Conservation (phyloP, 352 stramenopile genomes). For the Pythium brachiatum region DNA sequence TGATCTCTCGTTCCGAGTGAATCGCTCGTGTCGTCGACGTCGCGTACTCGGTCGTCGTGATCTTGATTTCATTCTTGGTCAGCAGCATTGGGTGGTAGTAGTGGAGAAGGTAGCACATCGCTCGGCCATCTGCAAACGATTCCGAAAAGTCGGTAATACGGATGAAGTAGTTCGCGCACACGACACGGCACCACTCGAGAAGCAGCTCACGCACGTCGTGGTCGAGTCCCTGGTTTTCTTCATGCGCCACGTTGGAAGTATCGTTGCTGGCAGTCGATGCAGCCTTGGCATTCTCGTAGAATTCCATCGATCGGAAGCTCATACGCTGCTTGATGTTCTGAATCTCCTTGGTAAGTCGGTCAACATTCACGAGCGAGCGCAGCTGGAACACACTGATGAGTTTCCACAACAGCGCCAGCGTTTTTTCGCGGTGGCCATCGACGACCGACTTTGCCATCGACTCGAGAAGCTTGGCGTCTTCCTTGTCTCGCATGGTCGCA, state of each 20-base stretch:
- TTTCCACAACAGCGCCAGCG: conserved; percentile 93
- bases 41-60: conserved; percentile 36
- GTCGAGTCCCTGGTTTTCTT: conserved; percentile 36
- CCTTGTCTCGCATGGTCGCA: conserved; percentile 42
- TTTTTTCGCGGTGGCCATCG: conserved; percentile 93
- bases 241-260: conserved; percentile 29
- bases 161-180: conserved; percentile 91
- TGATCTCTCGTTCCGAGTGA: conserved; percentile 17
- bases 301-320: conserved; percentile 64
- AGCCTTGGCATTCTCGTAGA: conserved; percentile 36
- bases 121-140: conserved; percentile 93
- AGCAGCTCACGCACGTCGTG: conserved; percentile 67
- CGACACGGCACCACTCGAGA: conserved; percentile 89
- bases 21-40: conserved; percentile 28
- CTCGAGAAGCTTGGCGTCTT: conserved; percentile 59
- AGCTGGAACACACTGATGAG: conserved; percentile 92
- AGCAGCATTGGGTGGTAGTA: conserved; percentile 95
- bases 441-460: conserved; percentile 93
- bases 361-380: conserved; percentile 74
- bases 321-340: conserved; percentile 58
- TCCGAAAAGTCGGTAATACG: conserved; percentile 87
- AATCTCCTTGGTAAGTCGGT: conserved; percentile 81
- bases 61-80: conserved; percentile 53
- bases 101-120: conserved; percentile 92
- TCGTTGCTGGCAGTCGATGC: conserved; percentile 1